Evolutionary conservation across 768 basidiomycete genomes (phyloP).

Genomic region (Pholiota conissans): DNA sequence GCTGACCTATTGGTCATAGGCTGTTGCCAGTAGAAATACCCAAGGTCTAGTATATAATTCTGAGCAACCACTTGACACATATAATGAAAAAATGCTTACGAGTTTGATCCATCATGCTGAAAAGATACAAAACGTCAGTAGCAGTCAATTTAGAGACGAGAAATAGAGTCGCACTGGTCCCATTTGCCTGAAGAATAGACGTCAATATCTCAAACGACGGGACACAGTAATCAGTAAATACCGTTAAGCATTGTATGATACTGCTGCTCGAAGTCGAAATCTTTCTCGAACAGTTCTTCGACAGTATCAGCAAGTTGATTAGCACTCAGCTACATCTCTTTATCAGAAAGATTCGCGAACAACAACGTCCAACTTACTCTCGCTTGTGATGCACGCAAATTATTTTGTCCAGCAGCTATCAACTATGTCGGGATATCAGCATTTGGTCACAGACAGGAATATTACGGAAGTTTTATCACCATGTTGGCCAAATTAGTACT

Average conservation of each 20-base stretch:
- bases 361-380: constrained; percentile 28
- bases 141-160: not conserved
- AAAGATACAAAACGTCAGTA: not conserved
- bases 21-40: constrained; percentile 73
- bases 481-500: constrained; percentile 58
- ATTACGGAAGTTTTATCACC: constrained; percentile 25
- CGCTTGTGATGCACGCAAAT: constrained; percentile 63
- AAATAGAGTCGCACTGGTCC: constrained; percentile 47
- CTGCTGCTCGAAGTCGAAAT: constrained; percentile 58
- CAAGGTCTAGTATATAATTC: constrained; percentile 36
- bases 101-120: constrained; percentile 73
- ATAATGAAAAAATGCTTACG: constrained; percentile 29
- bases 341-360: not conserved
- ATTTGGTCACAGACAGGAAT: not conserved
- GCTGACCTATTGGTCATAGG: constrained; percentile 62
- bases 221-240: constrained; percentile 20
- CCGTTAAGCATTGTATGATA: constrained; percentile 62
- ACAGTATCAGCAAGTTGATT: constrained; percentile 58
- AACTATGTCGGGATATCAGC: constrained; percentile 27
- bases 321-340: constrained; percentile 41
- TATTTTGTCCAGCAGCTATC: constrained; percentile 59
- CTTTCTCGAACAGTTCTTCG: constrained; percentile 56
- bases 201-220: not conserved
- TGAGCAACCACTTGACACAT: not conserved
- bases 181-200: constrained; percentile 48